Evolutionary conservation across 768 basidiomycete genomes (phyloP), one percentile per base, ranked within the genome.

Genomic region (Inosperma sp.): DNA sequence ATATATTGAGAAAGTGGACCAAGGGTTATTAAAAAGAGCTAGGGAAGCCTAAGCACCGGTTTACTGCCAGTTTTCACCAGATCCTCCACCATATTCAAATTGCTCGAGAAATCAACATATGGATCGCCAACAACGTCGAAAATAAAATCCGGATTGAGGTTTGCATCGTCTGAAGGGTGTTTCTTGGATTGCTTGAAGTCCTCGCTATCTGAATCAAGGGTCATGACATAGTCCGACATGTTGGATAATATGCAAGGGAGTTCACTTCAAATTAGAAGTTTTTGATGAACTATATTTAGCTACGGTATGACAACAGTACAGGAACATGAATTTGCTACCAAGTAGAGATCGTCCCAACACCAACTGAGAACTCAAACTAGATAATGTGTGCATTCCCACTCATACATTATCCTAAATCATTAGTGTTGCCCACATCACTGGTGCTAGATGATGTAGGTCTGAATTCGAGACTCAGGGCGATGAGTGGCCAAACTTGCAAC

Each of bases 91-190:
- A 70, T 72, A 14, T 60, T 56, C 31, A 66, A 60, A 21, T 68
- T 68, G 31, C 68, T 74, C 22, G 81, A 64, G 19, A 83, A 65
- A 34, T 86, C 82, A 13, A 66, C 62, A 56, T 86, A 86, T 21
- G 80, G 81, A 62, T 90, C 87, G 25, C 82, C 88, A 33, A 76
- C 77, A 13, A 85, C 59, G 66, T 93, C 90, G 62, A 97, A 95
- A 27, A 78, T 74, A 62, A 95, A 92, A 48, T 86, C 84, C 12
- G 87, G 88, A 67, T 95, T 79, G 31, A 97, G 74, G 49, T 75
- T 78, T 30, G 72, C 75, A 27, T 81, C 83, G 30, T 84, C 85
- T 40, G 52, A 47, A 3, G 39, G 66, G 68, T 23, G 71, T 7
- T 52, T 29, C 46, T 61, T 59, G 35, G 56, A 62, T 29, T 56